Conservation (phyloP, 345 rosid species). For the Salix exigua region DNA sequence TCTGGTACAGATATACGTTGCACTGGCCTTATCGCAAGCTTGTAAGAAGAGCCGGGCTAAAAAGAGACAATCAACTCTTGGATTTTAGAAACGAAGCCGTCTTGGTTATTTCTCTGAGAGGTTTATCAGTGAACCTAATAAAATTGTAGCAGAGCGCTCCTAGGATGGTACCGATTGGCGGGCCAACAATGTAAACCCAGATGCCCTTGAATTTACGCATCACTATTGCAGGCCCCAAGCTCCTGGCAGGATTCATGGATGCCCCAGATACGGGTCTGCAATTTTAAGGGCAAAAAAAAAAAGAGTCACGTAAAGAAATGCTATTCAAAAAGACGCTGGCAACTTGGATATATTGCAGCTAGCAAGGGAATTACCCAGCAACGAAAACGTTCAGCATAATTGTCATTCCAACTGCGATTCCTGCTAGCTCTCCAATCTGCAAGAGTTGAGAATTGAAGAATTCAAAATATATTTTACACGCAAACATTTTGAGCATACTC, state of each 20-base stretch:
- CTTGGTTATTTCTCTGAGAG: conserved; percentile 6
- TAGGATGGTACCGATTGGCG: conserved; percentile 20
- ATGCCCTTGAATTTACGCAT: conserved; percentile 21
- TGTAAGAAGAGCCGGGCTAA: too few species aligned
- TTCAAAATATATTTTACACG: neutral
- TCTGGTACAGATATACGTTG: too few species aligned
- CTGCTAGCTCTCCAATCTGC: conserved; percentile 24
- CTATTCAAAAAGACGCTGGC: neutral
- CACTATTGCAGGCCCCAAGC: conserved; percentile 37
- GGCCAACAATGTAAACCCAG: conserved; percentile 38
- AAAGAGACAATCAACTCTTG: too few species aligned
- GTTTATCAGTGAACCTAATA: conserved; percentile 23
- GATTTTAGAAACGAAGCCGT: neutral
- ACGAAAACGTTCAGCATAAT: conserved; percentile 21
- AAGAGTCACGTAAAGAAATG: too few species aligned
- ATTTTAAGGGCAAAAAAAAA: neutral
- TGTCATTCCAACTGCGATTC: conserved; percentile 27
- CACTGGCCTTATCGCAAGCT: too few species aligned
- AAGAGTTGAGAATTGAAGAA: neutral
- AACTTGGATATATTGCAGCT: neutral
- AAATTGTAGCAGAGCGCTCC: conserved; percentile 35
- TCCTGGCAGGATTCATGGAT: conserved; percentile 45
- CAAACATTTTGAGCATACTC: neutral
- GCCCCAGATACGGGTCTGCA: conserved; percentile 41
- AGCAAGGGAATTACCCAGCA: conserved; percentile 11